A percentile compares a stretch with the other conserved stretches of the same genome.
phyloP scores from a whole-genome alignment of 345 rosid species.

The Brassica nigra region DNA sequence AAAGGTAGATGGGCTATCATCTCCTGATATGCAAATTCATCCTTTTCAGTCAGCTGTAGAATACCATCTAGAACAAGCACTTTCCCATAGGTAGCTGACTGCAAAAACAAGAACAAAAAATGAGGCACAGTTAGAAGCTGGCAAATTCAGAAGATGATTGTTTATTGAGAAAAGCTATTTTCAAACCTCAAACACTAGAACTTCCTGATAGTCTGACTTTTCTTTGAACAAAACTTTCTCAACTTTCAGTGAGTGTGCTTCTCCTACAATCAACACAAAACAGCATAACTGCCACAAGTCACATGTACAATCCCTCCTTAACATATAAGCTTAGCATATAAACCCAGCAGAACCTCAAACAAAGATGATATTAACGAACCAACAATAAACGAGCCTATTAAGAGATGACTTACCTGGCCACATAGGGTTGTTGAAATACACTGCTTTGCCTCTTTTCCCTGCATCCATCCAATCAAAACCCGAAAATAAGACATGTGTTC shows the following conservation, averaged over 20 bases:
- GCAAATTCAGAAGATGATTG: neutral
- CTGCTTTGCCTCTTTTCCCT: constrained; percentile 56
- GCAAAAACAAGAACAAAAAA: constrained; percentile 38
- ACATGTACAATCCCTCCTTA: constrained; percentile 17
- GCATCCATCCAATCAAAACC: constrained; percentile 17
- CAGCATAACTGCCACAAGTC: neutral
- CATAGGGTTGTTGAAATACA: constrained; percentile 96
- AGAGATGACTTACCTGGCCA: constrained; percentile 75
- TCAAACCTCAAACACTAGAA: constrained; percentile 85
- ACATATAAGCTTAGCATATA: neutral
- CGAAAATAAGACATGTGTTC: constrained; percentile 9
- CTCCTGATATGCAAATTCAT: constrained; percentile 98
- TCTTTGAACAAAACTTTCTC: constrained; percentile 65
- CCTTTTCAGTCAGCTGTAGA: constrained; percentile 92
- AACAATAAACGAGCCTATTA: neutral
- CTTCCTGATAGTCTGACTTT: constrained; percentile 88
- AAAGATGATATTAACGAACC: constrained; percentile 2
- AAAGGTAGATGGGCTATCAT: constrained; percentile 98
- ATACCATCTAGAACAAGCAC: constrained; percentile 99
- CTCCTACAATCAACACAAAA: constrained; percentile 55
- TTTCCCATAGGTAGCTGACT: constrained; percentile 87
- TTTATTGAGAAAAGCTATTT: neutral
- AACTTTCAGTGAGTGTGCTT: constrained; percentile 90
- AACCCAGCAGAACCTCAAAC: neutral
- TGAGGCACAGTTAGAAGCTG: neutral